Conservation (phyloP, 1,284 basidiomycete species). For the Schizopora paradoxa region DNA sequence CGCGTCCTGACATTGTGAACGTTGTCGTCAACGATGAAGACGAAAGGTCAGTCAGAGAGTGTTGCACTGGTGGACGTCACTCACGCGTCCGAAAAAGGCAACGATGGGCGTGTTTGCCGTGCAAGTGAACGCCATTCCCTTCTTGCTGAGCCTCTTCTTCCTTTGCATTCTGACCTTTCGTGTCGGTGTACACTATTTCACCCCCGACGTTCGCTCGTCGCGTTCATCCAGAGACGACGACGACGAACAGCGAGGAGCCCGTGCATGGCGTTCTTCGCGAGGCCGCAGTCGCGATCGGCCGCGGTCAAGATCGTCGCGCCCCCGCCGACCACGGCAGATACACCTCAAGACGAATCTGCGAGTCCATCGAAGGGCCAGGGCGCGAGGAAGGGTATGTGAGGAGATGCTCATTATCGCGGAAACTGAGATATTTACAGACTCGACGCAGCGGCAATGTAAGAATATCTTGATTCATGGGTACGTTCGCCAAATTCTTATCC, state of each 20-base stretch:
- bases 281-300: conserved; percentile 41
- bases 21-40: conserved; percentile 6
- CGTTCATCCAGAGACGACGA: too few relatives aligned
- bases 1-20: conserved; percentile 35
- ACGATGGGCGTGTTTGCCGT: too few relatives aligned
- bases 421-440: conserved; percentile 37
- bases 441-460: conserved; percentile 73
- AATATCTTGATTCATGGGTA: conserved; percentile 88
- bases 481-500: conserved; percentile 20
- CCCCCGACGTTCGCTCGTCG: too few relatives aligned
- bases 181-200: too few relatives aligned
- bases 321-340: conserved; percentile 32
- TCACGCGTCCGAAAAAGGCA: too few relatives aligned
- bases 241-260: background rate
- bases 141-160: too few relatives aligned
- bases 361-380: conserved; percentile 5
- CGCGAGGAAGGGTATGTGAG: conserved; percentile 38
- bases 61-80: too few relatives aligned
- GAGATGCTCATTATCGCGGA: conserved; percentile 15
- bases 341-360: conserved; percentile 32
- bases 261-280: conserved; percentile 33
- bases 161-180: background rate
- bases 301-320: conserved; percentile 57
- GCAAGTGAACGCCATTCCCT: too few relatives aligned
- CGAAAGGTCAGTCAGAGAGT: too few relatives aligned